These are phyloP conservation scores for Quercus lobata DNA, from an alignment of 331 rosid species.

Conservation along the genomic window DNA sequence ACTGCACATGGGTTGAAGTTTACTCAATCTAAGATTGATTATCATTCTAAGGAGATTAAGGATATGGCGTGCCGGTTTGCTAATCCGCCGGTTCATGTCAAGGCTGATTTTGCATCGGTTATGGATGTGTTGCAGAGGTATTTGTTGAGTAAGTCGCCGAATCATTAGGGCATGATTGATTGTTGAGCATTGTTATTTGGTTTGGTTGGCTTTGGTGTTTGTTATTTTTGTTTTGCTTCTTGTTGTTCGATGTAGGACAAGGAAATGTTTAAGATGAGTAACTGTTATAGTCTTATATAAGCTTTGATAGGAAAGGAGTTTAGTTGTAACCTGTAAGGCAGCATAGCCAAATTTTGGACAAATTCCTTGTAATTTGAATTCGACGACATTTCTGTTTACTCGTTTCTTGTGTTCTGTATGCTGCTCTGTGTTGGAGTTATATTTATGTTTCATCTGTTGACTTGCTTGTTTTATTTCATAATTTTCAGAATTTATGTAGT, in stretches of 20 bases:
- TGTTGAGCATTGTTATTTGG: not conserved
- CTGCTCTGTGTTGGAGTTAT: conserved; percentile 25
- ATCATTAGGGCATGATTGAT: conserved; percentile 22
- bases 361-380: not conserved
- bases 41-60: conserved; percentile 58
- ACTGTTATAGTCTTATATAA: not conserved
- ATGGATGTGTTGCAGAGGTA: conserved; percentile 84
- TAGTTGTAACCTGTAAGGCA: not conserved
- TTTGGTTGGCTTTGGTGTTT: conserved; percentile 15
- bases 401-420: conserved; percentile 22
- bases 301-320: not conserved
- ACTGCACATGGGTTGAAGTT: conserved; percentile 87
- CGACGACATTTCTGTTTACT: not conserved
- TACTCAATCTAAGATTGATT: conserved; percentile 66
- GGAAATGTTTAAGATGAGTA: conserved; percentile 4
- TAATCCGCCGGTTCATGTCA: conserved; percentile 68
- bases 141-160: conserved; percentile 59
- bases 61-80: conserved; percentile 70
- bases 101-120: conserved; percentile 72
- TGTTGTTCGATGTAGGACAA: not conserved
- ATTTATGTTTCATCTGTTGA: not conserved
- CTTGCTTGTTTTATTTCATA: not conserved
- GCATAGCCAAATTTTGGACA: not conserved
- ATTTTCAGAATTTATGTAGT: not conserved
- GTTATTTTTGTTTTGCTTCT: conserved; percentile 14